Conservation (phyloP, 352 stramenopile species). For the Aphanomyces invadans region DNA sequence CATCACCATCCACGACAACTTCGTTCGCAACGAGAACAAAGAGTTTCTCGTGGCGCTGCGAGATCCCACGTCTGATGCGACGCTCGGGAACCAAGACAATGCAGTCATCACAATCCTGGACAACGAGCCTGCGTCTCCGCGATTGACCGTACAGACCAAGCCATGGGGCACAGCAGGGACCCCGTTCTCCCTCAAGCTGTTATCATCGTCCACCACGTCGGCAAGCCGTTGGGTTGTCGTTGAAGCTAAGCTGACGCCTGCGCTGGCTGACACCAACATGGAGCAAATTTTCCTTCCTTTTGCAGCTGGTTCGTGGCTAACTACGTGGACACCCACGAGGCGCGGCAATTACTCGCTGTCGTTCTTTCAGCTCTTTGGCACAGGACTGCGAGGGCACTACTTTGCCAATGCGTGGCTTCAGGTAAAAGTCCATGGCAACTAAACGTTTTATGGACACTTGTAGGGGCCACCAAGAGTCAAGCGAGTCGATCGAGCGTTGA, state of each 20-base stretch:
- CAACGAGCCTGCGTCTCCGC: slow-evolving; percentile 46
- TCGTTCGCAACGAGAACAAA: slow-evolving; percentile 54
- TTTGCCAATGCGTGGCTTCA: slow-evolving; percentile 57
- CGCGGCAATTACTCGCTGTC: slow-evolving; percentile 43
- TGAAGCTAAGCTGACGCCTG: slow-evolving; percentile 28
- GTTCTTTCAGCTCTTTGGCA: slow-evolving; percentile 49
- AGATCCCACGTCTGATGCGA: slow-evolving; percentile 27
- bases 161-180: slow-evolving; percentile 37
- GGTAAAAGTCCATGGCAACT: too few relatives aligned
- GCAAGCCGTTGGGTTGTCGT: slow-evolving; percentile 33
- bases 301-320: slow-evolving; percentile 25
- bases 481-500: slow-evolving; percentile 56
- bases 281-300: neutral
- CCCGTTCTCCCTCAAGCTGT: slow-evolving; percentile 40
- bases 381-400: slow-evolving; percentile 57
- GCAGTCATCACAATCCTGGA: slow-evolving; percentile 68
- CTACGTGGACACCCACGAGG: slow-evolving; percentile 38
- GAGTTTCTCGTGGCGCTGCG: slow-evolving; percentile 52
- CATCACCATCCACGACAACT: slow-evolving; percentile 90
- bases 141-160: slow-evolving; percentile 27
- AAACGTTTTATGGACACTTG: neutral
- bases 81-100: slow-evolving; percentile 51
- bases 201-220: slow-evolving; percentile 22
- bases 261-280: slow-evolving; percentile 9
- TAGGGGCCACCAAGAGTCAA: slow-evolving; percentile 28